Base-by-base conservation (phyloP, 495 filamentous ascomycete genomes). In the Cairneyella variabilis region DNA sequence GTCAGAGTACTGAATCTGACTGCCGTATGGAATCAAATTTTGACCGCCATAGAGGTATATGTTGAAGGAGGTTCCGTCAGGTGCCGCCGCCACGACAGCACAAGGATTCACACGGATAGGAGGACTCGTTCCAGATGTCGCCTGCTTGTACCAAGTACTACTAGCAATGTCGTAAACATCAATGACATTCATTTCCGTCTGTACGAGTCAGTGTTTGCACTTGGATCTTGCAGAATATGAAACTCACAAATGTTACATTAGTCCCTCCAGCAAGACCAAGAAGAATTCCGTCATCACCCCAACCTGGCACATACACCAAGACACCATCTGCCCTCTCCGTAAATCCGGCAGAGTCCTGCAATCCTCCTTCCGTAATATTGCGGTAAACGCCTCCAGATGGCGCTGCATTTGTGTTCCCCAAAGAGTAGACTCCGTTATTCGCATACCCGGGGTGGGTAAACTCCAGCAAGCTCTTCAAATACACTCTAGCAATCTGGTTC, bases 11-110 rank as follows among this genome's bases (percentile, higher is more conserved):
- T 89, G 83, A 3, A 66, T 78, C 66, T 88, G 80, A 55, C 60
- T 54, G 43, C 72, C 72, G 56, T 70, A 76, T 3, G 85, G 84
- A 21, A 75, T 68, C 10, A 89, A 71, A 55, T 85, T 88, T 60
- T 90, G 86, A 1, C 87, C 87, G 5, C 84, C 87, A 56, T 82
- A 90, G 64, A 91, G 76, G 66, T 90, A 88, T 30, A 90, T 74
- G 53, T 90, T 84, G 64, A 85, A 85, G 27, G 76, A 82, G 10
- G 79, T 80, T 0, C 85, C 85, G 61, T 88, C 86, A 7, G 84
- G 74, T 16, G 87, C 86, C 9, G 83, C 79, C 30, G 79, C 84
- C 22, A 85, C 79, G 0, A 84, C 85, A 3, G 84, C 84, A 57
- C 87, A 91, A 1, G 83, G 83, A 56, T 89, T 88, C 21, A 89